Base-by-base conservation (phyloP, 768 basidiomycete species). In the Ephemerocybe angulata region DNA sequence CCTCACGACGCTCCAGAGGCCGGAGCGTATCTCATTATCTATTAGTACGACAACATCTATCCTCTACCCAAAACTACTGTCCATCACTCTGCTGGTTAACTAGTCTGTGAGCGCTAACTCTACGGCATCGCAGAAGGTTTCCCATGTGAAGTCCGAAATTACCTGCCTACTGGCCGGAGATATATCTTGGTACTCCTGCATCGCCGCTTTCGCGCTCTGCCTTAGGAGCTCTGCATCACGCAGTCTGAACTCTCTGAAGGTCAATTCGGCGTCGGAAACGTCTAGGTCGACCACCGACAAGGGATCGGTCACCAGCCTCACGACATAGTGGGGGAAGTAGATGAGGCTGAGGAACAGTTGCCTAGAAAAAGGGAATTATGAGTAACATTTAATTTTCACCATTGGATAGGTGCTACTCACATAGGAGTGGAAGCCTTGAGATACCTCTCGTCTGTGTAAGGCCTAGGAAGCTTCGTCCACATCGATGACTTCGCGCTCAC, bases 211-310 rank as follows among this genome's bases (percentile, higher is more conserved):
- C 13, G 54, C 60, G 13, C 55, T 62, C 49, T 79, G 72, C 29
- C 62, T 62, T 5, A 76, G 40, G 12, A 76, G 64, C 54, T 76
- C 72, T 12, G 77, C 73, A 54, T 80, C 76, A 4, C 72, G 70
- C 10, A 78, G 57, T 21, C 73, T 70, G 62, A 77, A 79, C 17
- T 72, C 59, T 38, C 72, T 69, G 46, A 78, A 78, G 6, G 70
- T 73, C 28, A 78, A 66, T 41, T 79, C 75, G 3, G 66, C 59
- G 4, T 71, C 68, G 12, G 67, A 59, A 19, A 71, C 61, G 56
- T 72, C 67, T 4, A 80, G 49, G 52, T 77, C 71, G 12, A 74
- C 55, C 10, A 60, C 56, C 8, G 60, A 61, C 56, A 69, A 58
- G 1, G 76, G 76, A 53, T 74, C 65, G 31, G 55, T 51, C 28